Percentiles rank a stretch among this genome's conserved stretches.
Evolutionary conservation across 2,329 filamentous ascomycete genomes (phyloP).

Genomic region (Aureobasidium uvarum): DNA sequence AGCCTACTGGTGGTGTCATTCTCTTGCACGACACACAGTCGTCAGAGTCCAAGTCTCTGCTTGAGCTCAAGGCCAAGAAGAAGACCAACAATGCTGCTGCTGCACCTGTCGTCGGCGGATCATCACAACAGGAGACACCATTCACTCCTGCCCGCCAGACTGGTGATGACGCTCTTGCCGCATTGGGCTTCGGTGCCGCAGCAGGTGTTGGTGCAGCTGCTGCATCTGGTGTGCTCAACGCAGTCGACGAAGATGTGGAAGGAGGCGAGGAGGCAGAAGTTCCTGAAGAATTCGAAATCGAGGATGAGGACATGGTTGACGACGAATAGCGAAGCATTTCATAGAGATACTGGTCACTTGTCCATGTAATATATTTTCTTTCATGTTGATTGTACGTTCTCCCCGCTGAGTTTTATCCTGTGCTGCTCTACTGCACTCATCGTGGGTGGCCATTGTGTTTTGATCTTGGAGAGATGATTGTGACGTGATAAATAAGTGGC

Average conservation of each 20-base stretch:
- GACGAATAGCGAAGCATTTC: conserved; percentile 12
- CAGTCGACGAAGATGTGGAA: conserved; percentile 81
- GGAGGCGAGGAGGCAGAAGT: conserved; percentile 68
- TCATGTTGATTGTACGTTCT: not conserved
- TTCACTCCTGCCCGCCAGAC: conserved; percentile 32
- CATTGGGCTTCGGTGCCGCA: conserved; percentile 37
- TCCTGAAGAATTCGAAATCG: conserved; percentile 76
- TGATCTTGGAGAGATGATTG: not conserved
- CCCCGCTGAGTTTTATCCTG: too few relatives aligned
- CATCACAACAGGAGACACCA: conserved; percentile 34
- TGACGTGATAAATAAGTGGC: too few relatives aligned
- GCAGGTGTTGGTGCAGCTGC: conserved; percentile 37
- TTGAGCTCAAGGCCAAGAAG: conserved; percentile 94
- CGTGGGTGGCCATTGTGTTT: not conserved
- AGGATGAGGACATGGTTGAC: conserved; percentile 52
- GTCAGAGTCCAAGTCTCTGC: conserved; percentile 70
- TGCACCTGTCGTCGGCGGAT: conserved; percentile 44
- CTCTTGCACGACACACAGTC: conserved; percentile 84
- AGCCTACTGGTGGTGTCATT: conserved; percentile 92
- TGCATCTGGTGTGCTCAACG: conserved; percentile 74
- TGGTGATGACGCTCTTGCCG: conserved; percentile 48
- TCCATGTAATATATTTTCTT: conserved; percentile 18
- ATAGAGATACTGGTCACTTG: conserved; percentile 2
- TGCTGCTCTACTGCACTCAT: too few relatives aligned
- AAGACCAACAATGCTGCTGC: conserved; percentile 49